Base-by-base conservation (phyloP, 169 alveolate genomes). In the Plasmodium yoelii region DNA sequence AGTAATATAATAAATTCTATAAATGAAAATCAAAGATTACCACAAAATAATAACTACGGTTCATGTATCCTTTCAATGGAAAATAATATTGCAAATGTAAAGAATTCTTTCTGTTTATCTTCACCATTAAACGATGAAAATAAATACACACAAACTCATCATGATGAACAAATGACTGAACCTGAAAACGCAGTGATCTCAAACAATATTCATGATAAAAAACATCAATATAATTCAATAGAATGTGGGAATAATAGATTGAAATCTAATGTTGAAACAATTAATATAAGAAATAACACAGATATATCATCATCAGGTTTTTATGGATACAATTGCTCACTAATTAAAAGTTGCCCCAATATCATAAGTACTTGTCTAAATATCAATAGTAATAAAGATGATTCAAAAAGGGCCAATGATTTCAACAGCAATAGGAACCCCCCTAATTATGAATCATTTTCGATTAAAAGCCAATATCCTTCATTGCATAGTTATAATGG, bases 1-100 rank as follows among this genome's bases (percentile, higher is more conserved):
- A 82, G 82, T 34, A 71, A 82, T 67, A 57, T 61, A 65, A 39
- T 55, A n/a, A 82, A 51, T 15, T 82, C 90, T 55, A 49, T 28
- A 15, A 65, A 70, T 70, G 82, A 82, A 82, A 82, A 22, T 53
- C 28, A 42, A 24, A 22, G 6, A 7, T 10, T 24, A 22, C 77
- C 18, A 15, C 47, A 24, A n/a, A 44, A 26, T 65, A 46, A 77
- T 42, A 65, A 46, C 26, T 49, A 49, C 47, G 24, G 26, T 77
- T 71, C 39, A 49, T 77, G 60, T 51, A 18, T 34, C 19, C 18
- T 72, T 12, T 39, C 63, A 12, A 24, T 55, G 44, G 51, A 59
- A 57, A 73, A 63, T 26, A 73, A 73, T 1, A 73, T 42, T 49
- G 59, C 42, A 73, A 39, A 63, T 56, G 19, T 42, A 59, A 51